Base-by-base conservation (phyloP, 352 stramenopile genomes). In the Pythium folliculosum region DNA sequence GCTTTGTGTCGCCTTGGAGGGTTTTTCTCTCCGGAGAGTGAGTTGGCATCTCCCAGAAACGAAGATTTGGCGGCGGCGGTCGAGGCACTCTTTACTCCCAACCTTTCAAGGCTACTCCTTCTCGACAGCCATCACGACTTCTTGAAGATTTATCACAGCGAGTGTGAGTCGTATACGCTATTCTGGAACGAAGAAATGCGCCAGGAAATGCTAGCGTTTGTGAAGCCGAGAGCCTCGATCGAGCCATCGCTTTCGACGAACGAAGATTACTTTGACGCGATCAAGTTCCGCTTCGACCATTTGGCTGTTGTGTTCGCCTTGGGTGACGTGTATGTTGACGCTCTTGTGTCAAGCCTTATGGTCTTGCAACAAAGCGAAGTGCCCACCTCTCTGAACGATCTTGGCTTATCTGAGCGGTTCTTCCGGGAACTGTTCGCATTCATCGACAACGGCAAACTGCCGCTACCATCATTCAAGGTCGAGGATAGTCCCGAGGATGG, bases 141-240 rank as follows among this genome's bases (percentile, higher is more conserved):
- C 47, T 69, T 96, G 43, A 92, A 91, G 65, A 73, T 94, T 12
- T 92, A 86, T 40, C 86, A 94, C 49, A 67, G 77, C 32, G 82
- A 96, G 45, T 94, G 81, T 32, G 77, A 88, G 58, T 92, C 85
- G 7, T 91, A 93, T 58, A 92, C 81, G 12, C 50, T 96, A n/a
- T 86, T 84, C 63, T 96, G 88, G 88, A 94, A 88, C 44, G 60
- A 70, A n/a, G 62, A 77, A 14, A 92, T 96, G 84, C 86, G 88
- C 3, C 58, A 78, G 58, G 87, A 95, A 40, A 59, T 88, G 55
- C 43, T 81, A 3, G 68, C 65, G 22, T 92, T 92, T 49, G 59
- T 94, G 30, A 63, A 51, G 5, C 81, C 82, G 13, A 76, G 66
- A 21, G 78, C 78, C 3, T 69, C 40, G 1, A 51, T 81, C 17